Conservation (phyloP, 371 early-diverging fungal genomes). For the Lichtheimia corymbifera region DNA sequence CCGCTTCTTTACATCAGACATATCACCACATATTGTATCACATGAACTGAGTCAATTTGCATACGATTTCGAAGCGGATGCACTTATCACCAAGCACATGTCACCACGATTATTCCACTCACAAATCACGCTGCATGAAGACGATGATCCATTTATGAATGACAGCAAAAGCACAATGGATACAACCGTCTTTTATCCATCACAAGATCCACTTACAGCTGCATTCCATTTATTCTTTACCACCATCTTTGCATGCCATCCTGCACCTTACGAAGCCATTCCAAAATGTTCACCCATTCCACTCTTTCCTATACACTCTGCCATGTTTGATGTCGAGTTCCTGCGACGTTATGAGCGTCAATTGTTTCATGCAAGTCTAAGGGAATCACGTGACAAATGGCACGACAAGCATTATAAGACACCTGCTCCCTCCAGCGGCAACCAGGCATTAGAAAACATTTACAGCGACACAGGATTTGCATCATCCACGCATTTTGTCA, state of each 20-base stretch:
- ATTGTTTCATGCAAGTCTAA: slow-evolving; percentile 25
- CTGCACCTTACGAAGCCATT: slow-evolving; percentile 37
- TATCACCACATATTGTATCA: slow-evolving; percentile 29
- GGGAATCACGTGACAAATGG: slow-evolving; percentile 21
- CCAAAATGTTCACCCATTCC: slow-evolving; percentile 46
- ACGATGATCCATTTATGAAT: slow-evolving; percentile 5
- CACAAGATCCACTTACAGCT: slow-evolving; percentile 39
- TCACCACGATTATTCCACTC: slow-evolving; percentile 28
- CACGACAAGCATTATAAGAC: slow-evolving; percentile 18
- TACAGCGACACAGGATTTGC: slow-evolving; percentile 40
- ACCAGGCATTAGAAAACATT: slow-evolving; percentile 18
- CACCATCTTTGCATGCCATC: slow-evolving; percentile 45
- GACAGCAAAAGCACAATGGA: slow-evolving; percentile 1
- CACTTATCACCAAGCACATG: slow-evolving; percentile 37
- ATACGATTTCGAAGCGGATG: slow-evolving; percentile 43
- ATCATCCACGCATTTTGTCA: slow-evolving; percentile 32
- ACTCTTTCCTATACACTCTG: slow-evolving; percentile 30
- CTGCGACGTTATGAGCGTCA: slow-evolving; percentile 46
- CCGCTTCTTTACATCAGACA: slow-evolving; percentile 23
- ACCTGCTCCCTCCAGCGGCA: background rate
- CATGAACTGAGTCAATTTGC: slow-evolving; percentile 42
- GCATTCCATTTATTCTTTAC: slow-evolving; percentile 50
- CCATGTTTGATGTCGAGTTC: slow-evolving; percentile 45
- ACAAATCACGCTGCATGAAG: slow-evolving; percentile 15
- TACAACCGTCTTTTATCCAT: slow-evolving; percentile 35